Percentiles rank a stretch among this genome's conserved stretches.
Evolutionary conservation across 768 basidiomycete species (phyloP).

Genomic region (Pisolithus marmoratus): DNA sequence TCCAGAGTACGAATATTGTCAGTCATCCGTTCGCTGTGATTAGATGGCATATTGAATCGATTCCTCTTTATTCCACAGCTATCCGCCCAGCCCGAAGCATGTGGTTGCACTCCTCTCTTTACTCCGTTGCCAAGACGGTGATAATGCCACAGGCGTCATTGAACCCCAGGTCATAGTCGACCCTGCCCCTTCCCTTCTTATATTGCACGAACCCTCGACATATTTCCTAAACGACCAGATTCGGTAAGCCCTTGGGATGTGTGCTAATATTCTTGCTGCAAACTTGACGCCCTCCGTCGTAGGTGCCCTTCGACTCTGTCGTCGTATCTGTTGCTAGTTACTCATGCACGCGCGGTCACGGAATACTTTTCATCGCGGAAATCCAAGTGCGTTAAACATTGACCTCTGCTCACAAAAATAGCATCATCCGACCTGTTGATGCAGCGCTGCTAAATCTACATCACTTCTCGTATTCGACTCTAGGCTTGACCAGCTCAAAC

Average conservation of each 20-base stretch:
- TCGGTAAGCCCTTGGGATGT: slow-evolving; percentile 13
- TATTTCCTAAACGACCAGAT: slow-evolving; percentile 39
- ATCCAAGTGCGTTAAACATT: slow-evolving; percentile 14
- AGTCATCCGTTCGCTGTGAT: slow-evolving; percentile 19
- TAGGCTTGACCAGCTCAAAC: slow-evolving; percentile 40
- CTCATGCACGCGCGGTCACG: slow-evolving; percentile 39
- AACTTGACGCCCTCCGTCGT: neutral
- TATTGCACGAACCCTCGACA: slow-evolving; percentile 55
- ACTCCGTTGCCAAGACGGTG: slow-evolving; percentile 30
- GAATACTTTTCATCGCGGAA: slow-evolving; percentile 29
- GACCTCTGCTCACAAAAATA: neutral
- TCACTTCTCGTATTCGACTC: slow-evolving; percentile 59
- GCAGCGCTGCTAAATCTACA: slow-evolving; percentile 15
- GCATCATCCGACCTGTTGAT: neutral
- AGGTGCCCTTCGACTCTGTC: slow-evolving; percentile 30
- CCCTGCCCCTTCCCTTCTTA: slow-evolving; percentile 43
- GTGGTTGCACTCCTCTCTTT: slow-evolving; percentile 46
- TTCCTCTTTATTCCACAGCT: slow-evolving; percentile 36
- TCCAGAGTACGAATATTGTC: slow-evolving; percentile 53
- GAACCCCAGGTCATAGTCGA: slow-evolving; percentile 31
- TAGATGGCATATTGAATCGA: slow-evolving; percentile 1
- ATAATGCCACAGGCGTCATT: slow-evolving; percentile 16
- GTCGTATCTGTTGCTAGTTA: slow-evolving; percentile 47
- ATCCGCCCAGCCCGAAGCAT: slow-evolving; percentile 58
- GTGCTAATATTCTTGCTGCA: neutral